Conservation (phyloP, 2,329 filamentous ascomycete species). For the Fusarium verrucosum region DNA sequence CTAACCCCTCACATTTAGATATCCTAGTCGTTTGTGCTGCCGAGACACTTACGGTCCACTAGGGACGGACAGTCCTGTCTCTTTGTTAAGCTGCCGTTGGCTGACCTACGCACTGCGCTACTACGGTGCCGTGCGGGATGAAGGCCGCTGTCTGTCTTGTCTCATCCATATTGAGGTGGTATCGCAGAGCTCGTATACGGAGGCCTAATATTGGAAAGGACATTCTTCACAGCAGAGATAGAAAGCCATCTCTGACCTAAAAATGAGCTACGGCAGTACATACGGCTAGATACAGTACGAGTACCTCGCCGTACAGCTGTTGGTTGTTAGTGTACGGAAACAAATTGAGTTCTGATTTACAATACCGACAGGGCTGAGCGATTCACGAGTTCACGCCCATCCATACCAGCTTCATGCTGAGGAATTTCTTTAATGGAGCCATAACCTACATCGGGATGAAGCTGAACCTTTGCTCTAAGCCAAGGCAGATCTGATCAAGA, state of each 20-base stretch:
- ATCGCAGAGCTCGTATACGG: not conserved
- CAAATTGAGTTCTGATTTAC: conserved; percentile 15
- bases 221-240: not conserved
- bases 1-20: conserved; percentile 12
- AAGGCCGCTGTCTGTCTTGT: conserved; percentile 2
- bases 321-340: not conserved
- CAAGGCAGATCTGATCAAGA: conserved; percentile 6
- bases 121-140: conserved; percentile 10
- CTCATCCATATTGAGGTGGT: not conserved
- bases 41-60: conserved; percentile 23
- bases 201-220: not conserved
- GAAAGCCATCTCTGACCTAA: not conserved
- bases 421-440: conserved; percentile 24
- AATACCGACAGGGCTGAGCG: conserved; percentile 27
- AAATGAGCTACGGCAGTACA: not conserved
- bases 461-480: conserved; percentile 1
- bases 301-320: too few relatives aligned
- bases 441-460: conserved; percentile 22
- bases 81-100: conserved; percentile 21
- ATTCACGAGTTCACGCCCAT: conserved; percentile 14
- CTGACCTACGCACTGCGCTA: conserved; percentile 24
- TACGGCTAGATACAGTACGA: too few relatives aligned
- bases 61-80: conserved; percentile 2
- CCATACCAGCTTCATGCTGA: conserved; percentile 23
- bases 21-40: conserved; percentile 9